A percentile compares a stretch with the other conserved stretches of the same genome.
Conservation (phyloP, 2,329 filamentous ascomycete genomes). For the Paracamarosporium sp. region DNA sequence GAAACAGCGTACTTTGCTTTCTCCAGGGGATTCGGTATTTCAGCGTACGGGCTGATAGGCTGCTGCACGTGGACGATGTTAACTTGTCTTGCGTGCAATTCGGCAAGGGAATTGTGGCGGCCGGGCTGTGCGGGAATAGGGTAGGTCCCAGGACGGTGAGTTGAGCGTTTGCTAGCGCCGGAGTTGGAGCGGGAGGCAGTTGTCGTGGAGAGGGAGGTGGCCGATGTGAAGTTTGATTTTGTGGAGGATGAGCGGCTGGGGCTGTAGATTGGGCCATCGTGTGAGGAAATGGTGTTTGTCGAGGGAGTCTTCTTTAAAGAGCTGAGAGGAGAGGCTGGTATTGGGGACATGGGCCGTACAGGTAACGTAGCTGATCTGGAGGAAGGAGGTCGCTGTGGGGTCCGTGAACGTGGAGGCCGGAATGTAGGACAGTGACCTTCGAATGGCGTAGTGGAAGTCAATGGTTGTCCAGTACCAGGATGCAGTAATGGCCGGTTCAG, state of each 20-base stretch:
- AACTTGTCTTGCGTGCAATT: background rate
- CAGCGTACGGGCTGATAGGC: conserved; percentile 4
- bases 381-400: background rate
- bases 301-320: background rate
- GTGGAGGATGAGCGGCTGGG: conserved; percentile 1
- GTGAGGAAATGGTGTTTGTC: background rate
- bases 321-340: background rate
- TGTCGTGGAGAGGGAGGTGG: background rate
- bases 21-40: background rate
- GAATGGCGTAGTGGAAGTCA: background rate
- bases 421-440: conserved; percentile 4
- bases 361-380: background rate
- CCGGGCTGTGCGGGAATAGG: background rate
- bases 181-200: background rate
- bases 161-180: background rate
- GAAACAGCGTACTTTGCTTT: background rate
- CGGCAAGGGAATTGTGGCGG: conserved; percentile 6
- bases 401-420: conserved; percentile 4
- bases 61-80: background rate
- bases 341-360: background rate
- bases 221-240: background rate
- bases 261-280: background rate
- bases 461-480: conserved; percentile 4
- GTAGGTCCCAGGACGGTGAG: background rate
- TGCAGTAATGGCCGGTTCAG: background rate